Percentiles rank a stretch among this genome's conserved stretches.
Conservation (phyloP, 2,329 filamentous ascomycete species). For the Clonostachys sp. region DNA sequence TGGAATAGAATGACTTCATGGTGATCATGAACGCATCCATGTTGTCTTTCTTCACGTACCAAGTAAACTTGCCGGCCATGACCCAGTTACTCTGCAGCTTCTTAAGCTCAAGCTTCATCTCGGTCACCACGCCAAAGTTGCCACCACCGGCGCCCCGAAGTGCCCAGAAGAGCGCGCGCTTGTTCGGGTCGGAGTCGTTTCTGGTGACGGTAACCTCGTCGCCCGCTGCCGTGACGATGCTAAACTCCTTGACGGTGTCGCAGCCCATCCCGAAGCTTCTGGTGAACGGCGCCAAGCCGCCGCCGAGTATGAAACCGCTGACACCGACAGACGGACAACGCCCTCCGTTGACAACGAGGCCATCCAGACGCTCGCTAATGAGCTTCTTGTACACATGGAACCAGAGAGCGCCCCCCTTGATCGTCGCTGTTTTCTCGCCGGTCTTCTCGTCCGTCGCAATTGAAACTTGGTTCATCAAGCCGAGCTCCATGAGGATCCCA, state of each 20-base stretch:
- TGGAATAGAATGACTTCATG: conserved; percentile 16
- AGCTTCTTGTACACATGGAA: conserved; percentile 21
- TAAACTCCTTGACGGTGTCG: conserved; percentile 21
- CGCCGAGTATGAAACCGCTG: conserved; percentile 29
- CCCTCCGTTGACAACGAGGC: conserved; percentile 19
- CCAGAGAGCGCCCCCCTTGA: conserved; percentile 20
- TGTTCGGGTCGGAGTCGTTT: conserved; percentile 1
- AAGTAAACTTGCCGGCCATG: not conserved
- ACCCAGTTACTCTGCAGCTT: conserved; percentile 7
- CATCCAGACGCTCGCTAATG: conserved; percentile 11
- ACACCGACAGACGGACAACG: conserved; percentile 28
- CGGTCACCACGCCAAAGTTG: conserved; percentile 30
- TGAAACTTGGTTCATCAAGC: not conserved
- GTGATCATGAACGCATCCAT: conserved; percentile 4
- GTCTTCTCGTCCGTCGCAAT: not conserved
- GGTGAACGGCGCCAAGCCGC: conserved; percentile 25
- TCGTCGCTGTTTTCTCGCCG: conserved; percentile 10
- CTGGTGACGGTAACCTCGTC: conserved; percentile 9
- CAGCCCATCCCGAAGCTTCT: conserved; percentile 7
- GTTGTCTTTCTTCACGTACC: not conserved
- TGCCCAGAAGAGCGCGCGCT: conserved; percentile 27
- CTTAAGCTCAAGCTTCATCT: conserved; percentile 18
- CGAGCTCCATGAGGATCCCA: not conserved
- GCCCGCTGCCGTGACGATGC: conserved; percentile 22
- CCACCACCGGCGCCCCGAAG: conserved; percentile 31